phyloP scores from a whole-genome alignment of 1,139 yeast species.

The Yamadazyma friedrichii region DNA sequence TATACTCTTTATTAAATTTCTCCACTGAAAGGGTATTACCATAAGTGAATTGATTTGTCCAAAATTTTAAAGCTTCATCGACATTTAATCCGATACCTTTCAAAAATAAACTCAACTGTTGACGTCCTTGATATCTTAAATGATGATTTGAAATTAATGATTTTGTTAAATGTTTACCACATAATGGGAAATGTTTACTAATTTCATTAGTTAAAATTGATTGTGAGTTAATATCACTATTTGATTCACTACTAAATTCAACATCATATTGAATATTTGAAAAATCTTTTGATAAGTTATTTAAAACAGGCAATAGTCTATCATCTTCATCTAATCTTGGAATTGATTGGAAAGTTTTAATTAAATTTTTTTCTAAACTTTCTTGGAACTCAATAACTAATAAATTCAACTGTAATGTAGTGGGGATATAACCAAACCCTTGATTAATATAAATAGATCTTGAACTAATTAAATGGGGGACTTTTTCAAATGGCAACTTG shows the following conservation, averaged over 20 bases:
- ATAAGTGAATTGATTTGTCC: conserved; percentile 72
- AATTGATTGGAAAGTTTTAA: conserved; percentile 70
- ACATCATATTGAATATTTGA: conserved; percentile 53
- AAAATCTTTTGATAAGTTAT: conserved; percentile 76
- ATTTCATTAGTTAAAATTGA: conserved; percentile 57
- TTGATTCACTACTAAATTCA: conserved; percentile 27
- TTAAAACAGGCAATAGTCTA: conserved; percentile 77
- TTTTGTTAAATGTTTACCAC: conserved; percentile 69
- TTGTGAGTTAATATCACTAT: conserved; percentile 59
- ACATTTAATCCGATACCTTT: conserved; percentile 86
- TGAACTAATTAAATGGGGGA: conserved; percentile 67
- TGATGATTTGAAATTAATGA: conserved; percentile 64
- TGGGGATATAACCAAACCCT: conserved; percentile 86
- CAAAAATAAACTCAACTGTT: conserved; percentile 78
- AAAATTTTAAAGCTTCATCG: conserved; percentile 85
- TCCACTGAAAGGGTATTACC: conserved; percentile 57
- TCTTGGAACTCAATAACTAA: conserved; percentile 66
- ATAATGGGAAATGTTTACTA: conserved; percentile 74
- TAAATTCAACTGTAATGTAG: conserved; percentile 70
- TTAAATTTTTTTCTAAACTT: conserved; percentile 51
- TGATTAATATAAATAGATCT: conserved; percentile 63
- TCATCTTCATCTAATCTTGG: conserved; percentile 93
- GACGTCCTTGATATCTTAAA: conserved; percentile 79
- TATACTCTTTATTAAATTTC: conserved; percentile 81
- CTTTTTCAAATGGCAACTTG: conserved; percentile 85